Percentiles rank a stretch among this genome's conserved stretches.
phyloP scores from a whole-genome alignment of 768 basidiomycete genomes.

The Tubosaeta sp. region DNA sequence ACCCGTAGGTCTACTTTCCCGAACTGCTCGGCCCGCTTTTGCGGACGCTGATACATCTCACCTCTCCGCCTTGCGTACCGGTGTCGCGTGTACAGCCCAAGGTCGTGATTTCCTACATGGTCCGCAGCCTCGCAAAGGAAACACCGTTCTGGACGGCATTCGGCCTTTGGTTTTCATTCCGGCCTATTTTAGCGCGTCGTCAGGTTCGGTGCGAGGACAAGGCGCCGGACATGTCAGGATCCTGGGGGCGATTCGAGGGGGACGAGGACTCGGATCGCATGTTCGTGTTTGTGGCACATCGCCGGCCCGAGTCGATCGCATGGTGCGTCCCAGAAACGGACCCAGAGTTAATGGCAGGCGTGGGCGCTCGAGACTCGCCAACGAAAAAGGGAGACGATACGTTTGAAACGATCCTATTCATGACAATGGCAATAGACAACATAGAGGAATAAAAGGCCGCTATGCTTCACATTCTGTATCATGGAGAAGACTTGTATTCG shows the following conservation, averaged over 20 bases:
- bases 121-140: slow-evolving; percentile 70
- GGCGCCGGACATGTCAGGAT: background rate
- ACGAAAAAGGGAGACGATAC: slow-evolving; percentile 57
- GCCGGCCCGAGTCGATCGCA: slow-evolving; percentile 51
- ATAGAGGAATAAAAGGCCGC: slow-evolving; percentile 1
- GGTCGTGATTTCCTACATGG: slow-evolving; percentile 71
- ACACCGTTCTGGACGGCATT: slow-evolving; percentile 75
- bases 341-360: slow-evolving; percentile 51
- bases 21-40: slow-evolving; percentile 75
- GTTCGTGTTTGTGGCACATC: slow-evolving; percentile 60
- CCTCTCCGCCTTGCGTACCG: slow-evolving; percentile 45
- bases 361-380: slow-evolving; percentile 45
- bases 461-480: background rate
- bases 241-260: slow-evolving; percentile 43
- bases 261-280: slow-evolving; percentile 36
- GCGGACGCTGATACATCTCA: slow-evolving; percentile 67
- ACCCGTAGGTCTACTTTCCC: slow-evolving; percentile 74
- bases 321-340: slow-evolving; percentile 56
- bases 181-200: slow-evolving; percentile 43
- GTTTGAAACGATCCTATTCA: slow-evolving; percentile 62
- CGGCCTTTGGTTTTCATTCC: slow-evolving; percentile 71
- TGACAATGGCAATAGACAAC: slow-evolving; percentile 25
- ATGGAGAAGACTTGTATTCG: background rate
- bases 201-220: background rate
- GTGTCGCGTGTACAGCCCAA: slow-evolving; percentile 17